Percentiles rank a stretch among this genome's conserved stretches.
Conservation (phyloP, 805 yeast genomes). For the Candida silvicultrix region DNA sequence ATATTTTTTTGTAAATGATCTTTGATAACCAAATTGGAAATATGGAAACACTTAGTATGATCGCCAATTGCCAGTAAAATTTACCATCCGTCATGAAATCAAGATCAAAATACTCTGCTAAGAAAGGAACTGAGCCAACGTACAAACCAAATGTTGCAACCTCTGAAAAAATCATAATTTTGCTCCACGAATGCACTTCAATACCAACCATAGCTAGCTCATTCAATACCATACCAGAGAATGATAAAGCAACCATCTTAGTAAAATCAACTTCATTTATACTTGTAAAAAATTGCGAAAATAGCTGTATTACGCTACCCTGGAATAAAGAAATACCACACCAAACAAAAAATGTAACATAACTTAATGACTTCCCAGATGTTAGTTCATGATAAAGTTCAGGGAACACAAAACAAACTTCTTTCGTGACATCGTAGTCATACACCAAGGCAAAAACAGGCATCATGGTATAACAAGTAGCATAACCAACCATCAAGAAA, state of each 20-base stretch:
- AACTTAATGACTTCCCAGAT: constrained; percentile 79
- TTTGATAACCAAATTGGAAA: constrained; percentile 88
- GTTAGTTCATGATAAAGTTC: constrained; percentile 92
- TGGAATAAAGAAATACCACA: constrained; percentile 84
- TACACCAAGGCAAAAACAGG: constrained; percentile 92
- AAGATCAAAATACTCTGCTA: constrained; percentile 82
- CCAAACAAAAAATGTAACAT: constrained; percentile 88
- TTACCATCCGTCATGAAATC: constrained; percentile 47
- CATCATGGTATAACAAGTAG: constrained; percentile 95
- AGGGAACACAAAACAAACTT: constrained; percentile 84
- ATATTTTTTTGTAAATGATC: constrained; percentile 62
- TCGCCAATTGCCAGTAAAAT: constrained; percentile 63
- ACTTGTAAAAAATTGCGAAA: constrained; percentile 74
- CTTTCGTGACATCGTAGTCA: constrained; percentile 88
- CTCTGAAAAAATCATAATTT: constrained; percentile 67
- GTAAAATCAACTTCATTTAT: constrained; percentile 47
- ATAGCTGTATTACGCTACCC: constrained; percentile 77
- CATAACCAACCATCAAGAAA: constrained; percentile 97
- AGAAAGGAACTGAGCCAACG: constrained; percentile 73
- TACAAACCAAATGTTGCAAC: constrained; percentile 62
- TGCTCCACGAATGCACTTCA: constrained; percentile 89
- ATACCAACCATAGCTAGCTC: constrained; percentile 92
- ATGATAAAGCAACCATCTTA: constrained; percentile 81
- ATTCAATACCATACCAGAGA: constrained; percentile 71
- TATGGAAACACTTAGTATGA: constrained; percentile 63